These are phyloP conservation scores for Ampelomyces quisqualis DNA, from an alignment of 2,329 filamentous ascomycete genomes.

Conservation along the genomic window DNA sequence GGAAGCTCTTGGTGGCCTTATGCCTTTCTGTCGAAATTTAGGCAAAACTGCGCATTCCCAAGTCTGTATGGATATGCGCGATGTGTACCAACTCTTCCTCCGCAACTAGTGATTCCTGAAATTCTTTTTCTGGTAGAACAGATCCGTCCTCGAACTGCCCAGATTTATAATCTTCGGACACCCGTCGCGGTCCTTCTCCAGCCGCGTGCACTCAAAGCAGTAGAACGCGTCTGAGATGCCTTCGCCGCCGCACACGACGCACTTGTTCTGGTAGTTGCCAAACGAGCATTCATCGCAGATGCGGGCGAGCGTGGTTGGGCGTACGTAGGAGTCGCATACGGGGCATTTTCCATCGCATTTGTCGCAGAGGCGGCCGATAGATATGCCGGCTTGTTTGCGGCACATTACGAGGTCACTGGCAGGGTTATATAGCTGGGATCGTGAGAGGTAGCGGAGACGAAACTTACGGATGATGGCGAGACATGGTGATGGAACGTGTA, in stretches of 20 bases:
- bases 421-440: constrained; percentile 20
- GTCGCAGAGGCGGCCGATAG: constrained; percentile 97
- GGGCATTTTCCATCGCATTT: constrained; percentile 99
- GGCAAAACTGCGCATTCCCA: background rate
- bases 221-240: constrained; percentile 98
- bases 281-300: constrained; percentile 99
- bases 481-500: constrained; percentile 60
- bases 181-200: constrained; percentile 96
- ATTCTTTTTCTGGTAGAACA: constrained; percentile 76
- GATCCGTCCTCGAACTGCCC: constrained; percentile 90
- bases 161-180: constrained; percentile 99
- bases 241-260: constrained; percentile 96
- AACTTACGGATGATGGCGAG: constrained; percentile 86
- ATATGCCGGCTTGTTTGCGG: constrained; percentile 96
- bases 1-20: too few species aligned
- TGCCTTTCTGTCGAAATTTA: too few species aligned
- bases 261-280: constrained; percentile 99
- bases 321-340: constrained; percentile 98
- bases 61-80: too few species aligned
- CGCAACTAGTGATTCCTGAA: constrained; percentile 57
- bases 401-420: constrained; percentile 95
- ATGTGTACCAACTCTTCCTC: background rate
- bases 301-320: constrained; percentile 91
- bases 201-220: constrained; percentile 95
- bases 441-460: constrained; percentile 7